Evolutionary conservation across 1,139 yeast genomes (phyloP), one percentile per base, ranked within the genome.

Genomic region (Tardiomyces depauwii): DNA sequence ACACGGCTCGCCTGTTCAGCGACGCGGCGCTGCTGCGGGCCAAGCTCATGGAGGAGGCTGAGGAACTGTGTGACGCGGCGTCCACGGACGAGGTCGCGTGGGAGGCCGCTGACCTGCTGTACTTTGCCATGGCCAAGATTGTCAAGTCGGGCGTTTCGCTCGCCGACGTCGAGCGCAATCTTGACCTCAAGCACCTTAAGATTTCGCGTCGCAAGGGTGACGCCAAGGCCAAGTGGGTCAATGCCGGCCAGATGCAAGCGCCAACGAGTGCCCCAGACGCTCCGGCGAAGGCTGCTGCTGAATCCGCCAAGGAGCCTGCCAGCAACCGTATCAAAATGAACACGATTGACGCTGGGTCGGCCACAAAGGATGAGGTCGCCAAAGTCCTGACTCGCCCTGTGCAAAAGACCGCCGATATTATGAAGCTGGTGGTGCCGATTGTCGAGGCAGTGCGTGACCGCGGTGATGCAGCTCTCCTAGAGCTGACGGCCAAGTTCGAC

Each of bases 51-150:
- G 98, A 91, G 68, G 99, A 91, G 66, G 94, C 96, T 47, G 97
- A 91, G 59, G 99, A 93, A 65, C 76, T 91, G 52, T 80, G 89
- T 39, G 96, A 87, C 49, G 97, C 98, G 18, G 63, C 66, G 47
- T 59, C 72, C 9, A 72, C 73, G 54, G 76, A 76, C 2, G 97
- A 91, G 52, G 76, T 88, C 45, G 83, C 97, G 0, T 91, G 96
- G 96, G 98, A 91, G 67, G 91, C 95, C 47, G 98, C 98, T 7
- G 99, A 93, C 63, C 73, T 91, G 61, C 66, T 93, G 49, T 91
- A 93, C 67, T 93, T 93, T 65, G 89, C 93, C 11, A 66, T 89
- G 73, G 74, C 87, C n/a, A 85, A 87, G 75, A 78, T 93, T 54
- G 82, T 83, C 41, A 81, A 86, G 63, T 71, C 79, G 56, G 95